Evolutionary conservation across 352 stramenopile species (phyloP).

Genomic region (Phytophthora fragariaefolia): DNA sequence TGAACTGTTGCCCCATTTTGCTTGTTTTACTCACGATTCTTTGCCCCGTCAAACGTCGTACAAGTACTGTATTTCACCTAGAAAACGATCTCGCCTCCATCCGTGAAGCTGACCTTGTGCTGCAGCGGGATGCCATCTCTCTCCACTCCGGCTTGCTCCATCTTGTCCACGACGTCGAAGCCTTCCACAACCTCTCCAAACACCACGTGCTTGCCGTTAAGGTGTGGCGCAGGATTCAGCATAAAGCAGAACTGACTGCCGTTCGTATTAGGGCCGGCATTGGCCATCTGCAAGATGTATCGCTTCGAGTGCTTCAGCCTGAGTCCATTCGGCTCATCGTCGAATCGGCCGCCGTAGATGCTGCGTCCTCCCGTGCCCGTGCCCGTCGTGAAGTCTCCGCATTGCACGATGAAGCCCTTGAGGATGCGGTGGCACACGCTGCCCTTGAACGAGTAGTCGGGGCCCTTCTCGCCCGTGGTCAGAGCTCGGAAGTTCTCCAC

Average conservation of each 20-base stretch:
- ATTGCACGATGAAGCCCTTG: conserved; percentile 98
- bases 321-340: conserved; percentile 95
- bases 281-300: conserved; percentile 96
- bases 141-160: conserved; percentile 73
- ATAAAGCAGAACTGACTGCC: conserved; percentile 99
- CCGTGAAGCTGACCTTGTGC: conserved; percentile 80
- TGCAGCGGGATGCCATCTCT: conserved; percentile 64
- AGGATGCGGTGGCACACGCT: conserved; percentile 98
- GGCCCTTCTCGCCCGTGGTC: conserved; percentile 96
- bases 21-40: no score
- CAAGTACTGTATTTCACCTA: conserved; percentile 19
- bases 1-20: no score
- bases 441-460: conserved; percentile 96
- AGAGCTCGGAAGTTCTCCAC: conserved; percentile 97
- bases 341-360: conserved; percentile 98
- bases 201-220: conserved; percentile 87
- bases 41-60: no score
- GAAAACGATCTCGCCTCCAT: conserved; percentile 76
- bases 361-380: conserved; percentile 96
- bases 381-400: conserved; percentile 94
- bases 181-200: conserved; percentile 89
- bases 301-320: conserved; percentile 80
- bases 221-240: conserved; percentile 67
- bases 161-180: conserved; percentile 84
- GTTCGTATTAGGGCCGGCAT: conserved; percentile 97